phyloP scores from a whole-genome alignment of 306 rosid species.

The Senna siamea region DNA sequence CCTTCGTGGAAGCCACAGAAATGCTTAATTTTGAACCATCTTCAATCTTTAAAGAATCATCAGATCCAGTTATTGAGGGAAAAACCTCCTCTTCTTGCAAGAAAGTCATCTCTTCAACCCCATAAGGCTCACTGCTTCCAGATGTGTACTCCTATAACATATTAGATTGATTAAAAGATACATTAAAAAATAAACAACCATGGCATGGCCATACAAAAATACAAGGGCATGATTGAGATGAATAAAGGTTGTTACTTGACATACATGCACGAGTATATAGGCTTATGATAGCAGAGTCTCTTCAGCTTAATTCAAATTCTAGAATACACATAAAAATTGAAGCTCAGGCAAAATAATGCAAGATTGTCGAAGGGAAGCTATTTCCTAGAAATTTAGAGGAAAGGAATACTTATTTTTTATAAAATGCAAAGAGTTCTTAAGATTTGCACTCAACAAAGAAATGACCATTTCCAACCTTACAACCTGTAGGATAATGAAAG shows the following conservation, averaged over 20 bases:
- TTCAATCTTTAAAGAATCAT: conserved; percentile 50
- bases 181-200: conserved; percentile 24
- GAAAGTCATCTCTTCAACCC: conserved; percentile 85
- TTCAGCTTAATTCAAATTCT: conserved; percentile 20
- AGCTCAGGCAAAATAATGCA: neutral
- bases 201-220: conserved; percentile 17
- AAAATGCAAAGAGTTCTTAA: conserved; percentile 7
- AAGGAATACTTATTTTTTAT: neutral
- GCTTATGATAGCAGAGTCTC: neutral
- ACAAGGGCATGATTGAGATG: conserved; percentile 28
- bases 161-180: conserved; percentile 36
- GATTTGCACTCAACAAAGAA: conserved; percentile 36
- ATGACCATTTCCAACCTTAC: conserved; percentile 33
- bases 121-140: conserved; percentile 50
- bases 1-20: conserved; percentile 43
- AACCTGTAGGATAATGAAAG: conserved; percentile 13
- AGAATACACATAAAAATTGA: conserved; percentile 18
- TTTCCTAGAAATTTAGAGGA: conserved; percentile 3
- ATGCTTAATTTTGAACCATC: conserved; percentile 47
- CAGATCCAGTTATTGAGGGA: conserved; percentile 50
- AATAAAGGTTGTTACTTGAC: conserved; percentile 9
- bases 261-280: neutral
- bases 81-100: conserved; percentile 84
- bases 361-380: conserved; percentile 8
- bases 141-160: conserved; percentile 56